Conservation (phyloP, 2,329 filamentous ascomycete genomes). For the Xylariaceae sp. region DNA sequence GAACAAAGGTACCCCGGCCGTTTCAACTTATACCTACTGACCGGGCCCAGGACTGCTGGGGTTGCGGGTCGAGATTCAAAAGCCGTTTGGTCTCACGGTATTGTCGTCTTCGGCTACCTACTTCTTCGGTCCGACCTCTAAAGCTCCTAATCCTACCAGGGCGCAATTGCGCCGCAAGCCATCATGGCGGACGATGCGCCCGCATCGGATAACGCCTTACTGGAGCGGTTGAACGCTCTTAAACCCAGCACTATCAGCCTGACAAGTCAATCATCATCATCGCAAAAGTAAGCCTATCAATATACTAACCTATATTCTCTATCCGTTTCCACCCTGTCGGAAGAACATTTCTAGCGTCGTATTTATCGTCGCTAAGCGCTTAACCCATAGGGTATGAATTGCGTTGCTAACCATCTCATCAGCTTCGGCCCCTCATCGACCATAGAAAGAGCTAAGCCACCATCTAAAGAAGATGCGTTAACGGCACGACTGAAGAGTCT, state of each 20-base stretch:
- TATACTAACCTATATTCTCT: slow-evolving; percentile 4
- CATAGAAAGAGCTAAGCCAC: slow-evolving; percentile 39
- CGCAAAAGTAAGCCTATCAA: slow-evolving; percentile 37
- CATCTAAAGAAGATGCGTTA: slow-evolving; percentile 46
- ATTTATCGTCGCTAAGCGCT: no score
- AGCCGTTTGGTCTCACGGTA: no score
- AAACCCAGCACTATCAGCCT: slow-evolving; percentile 36
- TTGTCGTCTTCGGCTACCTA: neutral
- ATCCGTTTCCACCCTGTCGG: neutral
- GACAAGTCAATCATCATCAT: slow-evolving; percentile 5
- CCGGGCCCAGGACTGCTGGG: no score
- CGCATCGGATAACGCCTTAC: slow-evolving; percentile 40
- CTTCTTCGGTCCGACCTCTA: neutral
- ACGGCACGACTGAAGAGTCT: slow-evolving; percentile 48
- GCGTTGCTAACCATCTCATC: slow-evolving; percentile 25
- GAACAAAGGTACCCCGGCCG: no score
- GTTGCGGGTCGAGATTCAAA: no score
- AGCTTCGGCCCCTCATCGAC: slow-evolving; percentile 29
- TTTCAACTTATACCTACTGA: no score
- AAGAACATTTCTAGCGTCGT: neutral
- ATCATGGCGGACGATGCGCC: slow-evolving; percentile 21
- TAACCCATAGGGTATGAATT: no score
- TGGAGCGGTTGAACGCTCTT: slow-evolving; percentile 51
- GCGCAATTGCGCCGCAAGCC: neutral
- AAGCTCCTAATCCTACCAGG: no score